phyloP scores from a whole-genome alignment of 768 basidiomycete genomes.

The Boletus sensibilis region DNA sequence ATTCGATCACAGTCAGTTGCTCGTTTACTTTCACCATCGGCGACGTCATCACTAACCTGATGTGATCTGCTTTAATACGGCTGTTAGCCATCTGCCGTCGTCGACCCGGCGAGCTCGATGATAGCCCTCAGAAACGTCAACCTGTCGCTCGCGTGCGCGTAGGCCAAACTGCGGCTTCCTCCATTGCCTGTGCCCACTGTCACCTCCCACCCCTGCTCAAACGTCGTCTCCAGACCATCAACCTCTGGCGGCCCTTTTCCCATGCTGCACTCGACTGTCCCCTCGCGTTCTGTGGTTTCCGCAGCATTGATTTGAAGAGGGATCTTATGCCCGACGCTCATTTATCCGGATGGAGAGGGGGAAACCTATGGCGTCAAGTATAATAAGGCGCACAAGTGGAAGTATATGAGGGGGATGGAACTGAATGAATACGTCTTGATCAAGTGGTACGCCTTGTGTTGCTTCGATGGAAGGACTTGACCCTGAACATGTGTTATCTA shows the following conservation, averaged over 20 bases:
- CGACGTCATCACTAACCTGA: not conserved
- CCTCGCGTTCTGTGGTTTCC: not conserved
- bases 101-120: not conserved
- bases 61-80: not conserved
- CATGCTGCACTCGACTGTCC: not conserved
- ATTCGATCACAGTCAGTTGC: not conserved
- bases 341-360: not conserved
- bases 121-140: not conserved
- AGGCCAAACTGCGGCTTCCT: not conserved
- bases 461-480: not conserved
- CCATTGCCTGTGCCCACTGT: not conserved
- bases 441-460: not conserved
- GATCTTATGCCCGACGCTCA: not conserved
- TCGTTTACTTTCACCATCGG: not conserved
- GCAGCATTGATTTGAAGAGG: not conserved
- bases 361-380: not conserved
- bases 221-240: not conserved
- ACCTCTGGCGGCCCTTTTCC: not conserved
- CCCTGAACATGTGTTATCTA: not conserved
- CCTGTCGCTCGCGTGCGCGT: not conserved
- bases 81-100: not conserved
- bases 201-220: no score
- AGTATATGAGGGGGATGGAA: not conserved
- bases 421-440: not conserved
- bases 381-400: not conserved